phyloP scores from a whole-genome alignment of 371 early-diverging fungal species.

The Zopfochytrium polystomum region DNA sequence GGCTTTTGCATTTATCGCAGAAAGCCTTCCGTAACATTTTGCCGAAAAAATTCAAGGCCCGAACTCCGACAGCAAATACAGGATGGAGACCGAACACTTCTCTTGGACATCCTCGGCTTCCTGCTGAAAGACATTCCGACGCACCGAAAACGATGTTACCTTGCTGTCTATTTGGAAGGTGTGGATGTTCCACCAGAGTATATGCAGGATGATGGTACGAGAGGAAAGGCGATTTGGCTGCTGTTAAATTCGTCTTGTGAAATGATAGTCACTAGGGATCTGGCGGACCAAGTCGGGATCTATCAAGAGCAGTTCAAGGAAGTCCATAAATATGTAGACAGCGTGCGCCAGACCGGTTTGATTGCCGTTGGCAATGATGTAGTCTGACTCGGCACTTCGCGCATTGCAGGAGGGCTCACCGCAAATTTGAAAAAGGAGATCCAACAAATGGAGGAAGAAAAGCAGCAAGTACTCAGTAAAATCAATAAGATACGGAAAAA shows the following conservation, averaged over 20 bases:
- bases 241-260: not conserved
- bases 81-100: constrained; percentile 33
- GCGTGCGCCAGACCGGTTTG: constrained; percentile 35
- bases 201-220: constrained; percentile 34
- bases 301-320: constrained; percentile 48
- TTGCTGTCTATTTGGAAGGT: constrained; percentile 44
- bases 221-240: not conserved
- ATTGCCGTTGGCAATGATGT: not conserved
- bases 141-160: constrained; percentile 52
- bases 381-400: not conserved
- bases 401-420: constrained; percentile 24
- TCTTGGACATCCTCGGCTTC: constrained; percentile 46
- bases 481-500: constrained; percentile 45
- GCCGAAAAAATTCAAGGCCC: not conserved
- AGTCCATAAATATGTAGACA: constrained; percentile 44
- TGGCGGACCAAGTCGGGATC: constrained; percentile 39
- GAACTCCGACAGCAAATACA: constrained; percentile 26
- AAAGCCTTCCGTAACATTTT: not conserved
- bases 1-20: not conserved
- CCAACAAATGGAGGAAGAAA: constrained; percentile 60
- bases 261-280: constrained; percentile 28
- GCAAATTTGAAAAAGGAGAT: constrained; percentile 50
- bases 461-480: constrained; percentile 53
- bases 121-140: constrained; percentile 41
- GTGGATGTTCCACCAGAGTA: constrained; percentile 50